A percentile compares a stretch with the other conserved stretches of the same genome.
Evolutionary conservation across 805 yeast species (phyloP).

Genomic region (Debaryomyces castellii): DNA sequence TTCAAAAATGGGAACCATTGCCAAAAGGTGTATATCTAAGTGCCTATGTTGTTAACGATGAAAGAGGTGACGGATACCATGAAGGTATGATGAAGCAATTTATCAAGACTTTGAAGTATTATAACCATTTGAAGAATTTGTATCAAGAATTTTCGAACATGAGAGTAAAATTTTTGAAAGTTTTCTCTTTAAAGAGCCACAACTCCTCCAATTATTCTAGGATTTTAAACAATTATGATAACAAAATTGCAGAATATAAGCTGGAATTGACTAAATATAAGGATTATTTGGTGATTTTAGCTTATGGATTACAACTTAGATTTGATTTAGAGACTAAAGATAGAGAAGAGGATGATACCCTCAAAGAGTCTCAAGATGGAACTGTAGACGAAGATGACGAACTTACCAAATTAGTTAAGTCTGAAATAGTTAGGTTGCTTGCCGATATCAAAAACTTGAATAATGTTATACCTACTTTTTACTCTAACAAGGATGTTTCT

Average conservation of each 20-base stretch:
- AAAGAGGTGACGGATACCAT: conserved; percentile 21
- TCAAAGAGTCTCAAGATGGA: no score
- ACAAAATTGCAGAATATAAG: conserved; percentile 43
- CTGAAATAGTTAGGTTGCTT: conserved; percentile 32
- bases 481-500: conserved; percentile 11
- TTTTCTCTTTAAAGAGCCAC: conserved; percentile 24
- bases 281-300: conserved; percentile 44
- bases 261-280: conserved; percentile 45
- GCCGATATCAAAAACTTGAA: conserved; percentile 29
- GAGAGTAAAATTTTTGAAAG: conserved; percentile 28
- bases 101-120: conserved; percentile 40
- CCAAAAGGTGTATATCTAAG: conserved; percentile 43
- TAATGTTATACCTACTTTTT: conserved; percentile 34
- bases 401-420: conserved; percentile 30
- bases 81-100: conserved; percentile 45
- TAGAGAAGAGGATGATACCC: conserved; percentile 5
- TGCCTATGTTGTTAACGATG: conserved; percentile 23
- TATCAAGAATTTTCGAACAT: conserved; percentile 31
- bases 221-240: conserved; percentile 39
- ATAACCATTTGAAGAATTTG: conserved; percentile 35
- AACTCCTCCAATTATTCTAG: conserved; percentile 34
- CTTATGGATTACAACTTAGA: conserved; percentile 48
- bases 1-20: conserved; percentile 44
- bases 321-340: conserved; percentile 32
- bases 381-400: no score